phyloP scores from a whole-genome alignment of 257 asterid genomes.

The Solanum lignicaule region DNA sequence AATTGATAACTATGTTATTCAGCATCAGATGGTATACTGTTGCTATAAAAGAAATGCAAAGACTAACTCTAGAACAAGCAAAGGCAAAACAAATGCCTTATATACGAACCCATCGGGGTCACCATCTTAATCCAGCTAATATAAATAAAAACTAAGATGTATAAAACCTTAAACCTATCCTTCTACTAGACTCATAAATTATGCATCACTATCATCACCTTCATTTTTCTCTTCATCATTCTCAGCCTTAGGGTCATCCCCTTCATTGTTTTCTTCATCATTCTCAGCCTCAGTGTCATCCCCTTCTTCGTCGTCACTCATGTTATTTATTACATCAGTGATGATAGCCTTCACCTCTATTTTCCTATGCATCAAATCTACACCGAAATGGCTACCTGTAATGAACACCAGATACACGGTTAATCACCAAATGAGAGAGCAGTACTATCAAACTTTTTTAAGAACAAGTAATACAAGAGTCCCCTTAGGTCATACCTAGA shows the following conservation, averaged over 20 bases:
- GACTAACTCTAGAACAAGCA: neutral
- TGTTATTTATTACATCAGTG: constrained; percentile 72
- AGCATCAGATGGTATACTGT: neutral
- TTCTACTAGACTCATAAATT: neutral
- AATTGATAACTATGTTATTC: neutral
- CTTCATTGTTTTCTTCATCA: neutral
- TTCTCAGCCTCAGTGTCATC: constrained; percentile 19
- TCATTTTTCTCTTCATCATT: constrained; percentile 28
- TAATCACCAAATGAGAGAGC: neutral
- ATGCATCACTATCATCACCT: constrained; percentile 13
- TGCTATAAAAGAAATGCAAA: neutral
- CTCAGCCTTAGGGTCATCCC: constrained; percentile 3
- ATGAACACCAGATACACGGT: neutral
- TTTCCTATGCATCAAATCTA: constrained; percentile 62
- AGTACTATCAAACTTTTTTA: neutral
- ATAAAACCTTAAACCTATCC: neutral
- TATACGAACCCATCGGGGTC: neutral
- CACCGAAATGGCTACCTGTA: constrained; percentile 53
- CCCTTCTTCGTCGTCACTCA: constrained; percentile 80
- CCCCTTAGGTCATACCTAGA: constrained; percentile 40
- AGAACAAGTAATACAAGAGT: neutral
- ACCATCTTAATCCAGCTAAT: neutral
- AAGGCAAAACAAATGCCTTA: neutral
- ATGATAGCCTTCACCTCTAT: constrained; percentile 70
- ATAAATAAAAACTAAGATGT: neutral